These are phyloP conservation scores for Alternaria burnsii DNA, from an alignment of 2,329 filamentous ascomycete species.

Conservation along the genomic window DNA sequence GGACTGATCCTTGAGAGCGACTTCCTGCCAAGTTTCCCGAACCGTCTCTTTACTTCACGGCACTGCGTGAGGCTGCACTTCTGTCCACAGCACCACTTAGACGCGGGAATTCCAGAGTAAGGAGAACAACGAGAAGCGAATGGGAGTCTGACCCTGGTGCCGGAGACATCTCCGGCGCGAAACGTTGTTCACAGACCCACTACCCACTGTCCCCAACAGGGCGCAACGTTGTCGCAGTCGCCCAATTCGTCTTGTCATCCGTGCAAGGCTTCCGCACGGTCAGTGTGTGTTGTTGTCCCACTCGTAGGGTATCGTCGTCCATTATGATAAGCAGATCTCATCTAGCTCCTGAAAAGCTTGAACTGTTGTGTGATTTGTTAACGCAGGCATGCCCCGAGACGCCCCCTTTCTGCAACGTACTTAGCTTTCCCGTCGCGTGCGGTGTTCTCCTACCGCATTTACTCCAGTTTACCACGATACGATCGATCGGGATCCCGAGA, in stretches of 20 bases:
- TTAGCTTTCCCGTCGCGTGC: not conserved
- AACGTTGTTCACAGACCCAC: constrained; percentile 8
- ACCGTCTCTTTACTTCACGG: not conserved
- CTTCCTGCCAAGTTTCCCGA: not conserved
- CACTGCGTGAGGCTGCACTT: constrained; percentile 7
- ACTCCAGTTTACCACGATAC: not conserved
- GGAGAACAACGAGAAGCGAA: not conserved
- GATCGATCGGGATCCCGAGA: not conserved
- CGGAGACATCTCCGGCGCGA: not conserved
- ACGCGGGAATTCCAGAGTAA: not conserved
- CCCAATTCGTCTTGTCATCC: constrained; percentile 9
- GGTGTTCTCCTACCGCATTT: not conserved
- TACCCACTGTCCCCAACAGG: not conserved
- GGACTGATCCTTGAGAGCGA: not conserved
- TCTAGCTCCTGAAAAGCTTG: constrained; percentile 9
- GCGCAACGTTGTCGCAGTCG: constrained; percentile 6
- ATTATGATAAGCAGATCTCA: constrained; percentile 12
- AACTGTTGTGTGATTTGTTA: constrained; percentile 9
- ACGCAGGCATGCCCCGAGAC: not conserved
- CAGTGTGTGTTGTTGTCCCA: constrained; percentile 8
- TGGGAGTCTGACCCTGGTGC: constrained; percentile 6
- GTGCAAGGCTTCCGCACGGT: constrained; percentile 13
- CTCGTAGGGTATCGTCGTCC: constrained; percentile 1
- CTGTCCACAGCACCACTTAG: not conserved
- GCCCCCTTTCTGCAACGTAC: not conserved